Base-by-base conservation (phyloP, 2,329 filamentous ascomycete species). In the Tolypocladium album region DNA sequence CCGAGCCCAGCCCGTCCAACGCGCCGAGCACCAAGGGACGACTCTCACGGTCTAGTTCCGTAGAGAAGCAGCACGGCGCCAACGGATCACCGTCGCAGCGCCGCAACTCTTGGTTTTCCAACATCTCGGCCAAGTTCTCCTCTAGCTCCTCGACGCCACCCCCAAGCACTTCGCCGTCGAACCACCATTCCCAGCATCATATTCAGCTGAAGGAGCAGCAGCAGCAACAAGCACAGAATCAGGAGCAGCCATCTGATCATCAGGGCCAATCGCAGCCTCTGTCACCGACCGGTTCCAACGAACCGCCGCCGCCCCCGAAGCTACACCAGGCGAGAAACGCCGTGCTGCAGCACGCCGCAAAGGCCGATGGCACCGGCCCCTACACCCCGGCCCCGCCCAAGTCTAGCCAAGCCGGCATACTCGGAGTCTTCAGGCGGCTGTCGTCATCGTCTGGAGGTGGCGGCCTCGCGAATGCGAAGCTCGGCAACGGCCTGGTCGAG, bases 41-140 rank as follows among this genome's bases (percentile, higher is more conserved):
- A 31, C 62, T 65, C 3, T 70, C 72, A 39, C 67, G 74, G 56
- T 74, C 73, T 13, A 65, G 67, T 34, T 76, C 73, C n/a, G 65
- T 71, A 62, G 74, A 76, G 12, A 74, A 70, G 60, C 67, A 67
- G 45, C 61, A 47, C 42, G 61, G 63, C 27, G 62, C 66, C 58
- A 64, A 66, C 59, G 66, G 70, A 60, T 69, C 74, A 43, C 73
- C 77, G 2, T 72, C 76, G 9, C 76, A 78, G 55, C 79, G 84
- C 58, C 83, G 91, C 64, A 87, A 86, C 63, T 96, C 92, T 17
- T 99, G 94, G 94, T 92, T 97, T 69, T 90, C 90, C 60, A 96
- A 86, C 69, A 85, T 97, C 65, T 95, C 91, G 64, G 93, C 90
- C 65, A 97, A 96, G 71, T 96, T 97, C 76, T 92, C 50, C 20